Evolutionary conservation across 805 yeast species (phyloP), one percentile per base, ranked within the genome.

Genomic region (Candida saitoana): DNA sequence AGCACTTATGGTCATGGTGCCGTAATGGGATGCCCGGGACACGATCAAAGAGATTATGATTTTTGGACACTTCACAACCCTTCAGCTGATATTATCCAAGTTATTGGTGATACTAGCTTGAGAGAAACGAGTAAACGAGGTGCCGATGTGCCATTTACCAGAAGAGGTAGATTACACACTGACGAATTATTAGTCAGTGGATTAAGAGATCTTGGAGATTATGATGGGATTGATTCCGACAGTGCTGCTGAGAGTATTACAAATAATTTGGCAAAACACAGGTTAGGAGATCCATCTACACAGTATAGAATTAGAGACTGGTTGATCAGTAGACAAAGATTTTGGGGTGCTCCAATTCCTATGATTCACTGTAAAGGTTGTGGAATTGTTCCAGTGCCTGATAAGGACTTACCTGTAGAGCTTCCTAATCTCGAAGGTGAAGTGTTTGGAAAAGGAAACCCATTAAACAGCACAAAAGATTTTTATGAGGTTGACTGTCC

Each of bases 271-370:
- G 60, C 55, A 14, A 38, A 50, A 0, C 38, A 45, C 0, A 61
- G 63, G 0, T 31, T 60, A 1, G 96, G 91, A 0, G 49, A 62
- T 1, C 44, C 50, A 3, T 67, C 76, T 3, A 71, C 74, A 0
- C 81, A 81, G 48, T 83, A 73, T 54, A 76, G 82, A 49, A 66
- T 93, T 20, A 74, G 97, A 50, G 99, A 93, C 57, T 93, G 99
- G 99, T 73, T 93, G 19, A 84, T 93, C 36, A 84, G 95, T 54
- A 77, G 99, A 56, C 99, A 93, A 62, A 69, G 99, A 45, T 91
- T 85, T 62, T 93, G 99, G 99, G 99, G 99, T 18, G 93, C 97
- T 0, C 99, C 99, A 2, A 93, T 93, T 41, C 99, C 99, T 4
- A 88, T 93, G 15, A 73, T 93, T 19, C 93, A 93, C 55, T 93